Evolutionary conservation across 148 eudicot species (phyloP).

Genomic region (Chenopodium album): DNA sequence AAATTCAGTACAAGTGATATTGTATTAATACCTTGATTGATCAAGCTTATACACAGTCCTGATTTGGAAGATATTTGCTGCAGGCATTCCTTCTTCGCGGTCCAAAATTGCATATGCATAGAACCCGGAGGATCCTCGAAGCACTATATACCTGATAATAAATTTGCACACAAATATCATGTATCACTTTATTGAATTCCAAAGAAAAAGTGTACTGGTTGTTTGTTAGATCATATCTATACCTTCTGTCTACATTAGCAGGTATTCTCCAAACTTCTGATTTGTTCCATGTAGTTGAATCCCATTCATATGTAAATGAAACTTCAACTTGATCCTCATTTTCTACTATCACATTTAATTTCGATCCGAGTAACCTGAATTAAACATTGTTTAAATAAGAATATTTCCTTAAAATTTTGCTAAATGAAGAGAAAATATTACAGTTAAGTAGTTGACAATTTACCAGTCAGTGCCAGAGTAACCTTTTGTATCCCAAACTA

Average conservation of each 20-base stretch:
- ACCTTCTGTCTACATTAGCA: slow-evolving; percentile 57
- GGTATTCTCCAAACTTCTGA: slow-evolving; percentile 32
- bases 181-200: neutral
- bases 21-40: slow-evolving; percentile 24
- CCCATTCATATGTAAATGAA: slow-evolving; percentile 50
- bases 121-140: slow-evolving; percentile 50
- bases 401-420: neutral
- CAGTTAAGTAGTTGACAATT: neutral
- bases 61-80: slow-evolving; percentile 34
- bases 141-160: slow-evolving; percentile 47
- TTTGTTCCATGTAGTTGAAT: slow-evolving; percentile 30
- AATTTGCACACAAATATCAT: neutral
- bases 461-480: slow-evolving; percentile 34
- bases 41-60: slow-evolving; percentile 57
- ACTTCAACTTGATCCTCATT: slow-evolving; percentile 54
- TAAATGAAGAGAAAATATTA: neutral
- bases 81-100: slow-evolving; percentile 45
- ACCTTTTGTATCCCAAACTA: slow-evolving; percentile 32
- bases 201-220: neutral
- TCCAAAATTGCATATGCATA: slow-evolving; percentile 50
- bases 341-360: slow-evolving; percentile 36
- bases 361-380: slow-evolving; percentile 51
- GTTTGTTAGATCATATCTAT: neutral
- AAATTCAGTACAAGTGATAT: neutral
- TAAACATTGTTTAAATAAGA: neutral